These are phyloP conservation scores for Vicia faba DNA, from an alignment of 306 rosid species.

Conservation along the genomic window DNA sequence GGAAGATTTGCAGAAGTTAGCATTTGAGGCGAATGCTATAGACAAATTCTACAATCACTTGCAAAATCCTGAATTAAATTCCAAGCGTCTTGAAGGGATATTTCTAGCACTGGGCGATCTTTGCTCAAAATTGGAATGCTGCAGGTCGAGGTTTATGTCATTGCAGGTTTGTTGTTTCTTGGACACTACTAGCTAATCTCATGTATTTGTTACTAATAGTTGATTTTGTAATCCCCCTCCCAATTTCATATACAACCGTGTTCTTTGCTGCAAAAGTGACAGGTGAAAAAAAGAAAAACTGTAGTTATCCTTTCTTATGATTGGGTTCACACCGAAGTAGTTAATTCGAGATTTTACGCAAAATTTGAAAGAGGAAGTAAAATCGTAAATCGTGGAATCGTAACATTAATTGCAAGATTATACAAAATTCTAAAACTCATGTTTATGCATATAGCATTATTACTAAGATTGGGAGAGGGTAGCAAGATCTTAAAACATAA, in stretches of 20 bases:
- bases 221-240: constrained; percentile 5
- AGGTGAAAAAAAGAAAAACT: constrained; percentile 15
- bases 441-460: too few relatives aligned
- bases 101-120: constrained; percentile 77
- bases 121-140: constrained; percentile 93
- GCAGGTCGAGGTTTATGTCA: constrained; percentile 78
- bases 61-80: constrained; percentile 51
- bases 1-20: constrained; percentile 85
- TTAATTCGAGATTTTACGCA: too few relatives aligned
- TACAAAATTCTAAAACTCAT: too few relatives aligned
- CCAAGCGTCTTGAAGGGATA: constrained; percentile 82
- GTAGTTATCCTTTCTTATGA: constrained; percentile 8
- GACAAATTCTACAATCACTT: constrained; percentile 72
- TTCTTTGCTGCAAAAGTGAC: constrained; percentile 19
- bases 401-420: too few relatives aligned
- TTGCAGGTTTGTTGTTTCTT: constrained; percentile 73
- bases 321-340: background rate
- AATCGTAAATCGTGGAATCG: too few relatives aligned
- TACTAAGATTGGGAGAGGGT: too few relatives aligned
- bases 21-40: constrained; percentile 91
- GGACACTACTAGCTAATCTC: constrained; percentile 13
- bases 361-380: too few relatives aligned
- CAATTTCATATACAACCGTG: background rate
- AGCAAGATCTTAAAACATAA: too few relatives aligned
- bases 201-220: constrained; percentile 22